Conservation (phyloP, 2,329 filamentous ascomycete species). For the Colletotrichum truncatum region DNA sequence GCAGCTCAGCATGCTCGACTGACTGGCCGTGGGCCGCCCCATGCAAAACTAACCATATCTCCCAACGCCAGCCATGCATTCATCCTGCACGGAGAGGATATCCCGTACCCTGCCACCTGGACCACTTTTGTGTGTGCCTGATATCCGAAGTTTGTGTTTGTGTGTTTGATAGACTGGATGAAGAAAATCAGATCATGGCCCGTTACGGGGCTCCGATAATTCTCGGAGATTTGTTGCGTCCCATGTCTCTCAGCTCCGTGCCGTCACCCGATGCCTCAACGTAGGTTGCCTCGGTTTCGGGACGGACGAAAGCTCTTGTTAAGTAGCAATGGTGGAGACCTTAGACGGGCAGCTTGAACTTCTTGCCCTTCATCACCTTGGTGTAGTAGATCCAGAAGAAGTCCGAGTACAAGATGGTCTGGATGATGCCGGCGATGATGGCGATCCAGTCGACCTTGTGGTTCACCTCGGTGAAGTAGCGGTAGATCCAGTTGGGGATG, state of each 20-base stretch:
- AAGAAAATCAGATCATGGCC: constrained; percentile 1
- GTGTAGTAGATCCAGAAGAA: constrained; percentile 99
- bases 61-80: constrained; percentile 31
- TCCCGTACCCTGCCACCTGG: constrained; percentile 19
- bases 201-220: background rate
- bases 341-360: constrained; percentile 86
- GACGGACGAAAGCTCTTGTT: background rate
- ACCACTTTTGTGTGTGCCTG: background rate
- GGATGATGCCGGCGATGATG: constrained; percentile 86
- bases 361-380: constrained; percentile 90
- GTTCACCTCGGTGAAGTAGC: constrained; percentile 79
- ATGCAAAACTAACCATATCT: constrained; percentile 28
- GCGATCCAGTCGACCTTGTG: constrained; percentile 86
- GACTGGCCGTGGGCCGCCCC: constrained; percentile 3
- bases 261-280: background rate
- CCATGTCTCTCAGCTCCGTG: constrained; percentile 1
- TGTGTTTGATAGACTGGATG: constrained; percentile 8
- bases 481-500: constrained; percentile 98
- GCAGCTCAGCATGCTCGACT: constrained; percentile 13
- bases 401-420: constrained; percentile 96
- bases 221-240: background rate
- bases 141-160: background rate
- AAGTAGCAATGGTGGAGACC: background rate
- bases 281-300: background rate
- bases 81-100: constrained; percentile 20